Conservation (phyloP, 2,329 filamentous ascomycete genomes). For the Scytalidium sp. region DNA sequence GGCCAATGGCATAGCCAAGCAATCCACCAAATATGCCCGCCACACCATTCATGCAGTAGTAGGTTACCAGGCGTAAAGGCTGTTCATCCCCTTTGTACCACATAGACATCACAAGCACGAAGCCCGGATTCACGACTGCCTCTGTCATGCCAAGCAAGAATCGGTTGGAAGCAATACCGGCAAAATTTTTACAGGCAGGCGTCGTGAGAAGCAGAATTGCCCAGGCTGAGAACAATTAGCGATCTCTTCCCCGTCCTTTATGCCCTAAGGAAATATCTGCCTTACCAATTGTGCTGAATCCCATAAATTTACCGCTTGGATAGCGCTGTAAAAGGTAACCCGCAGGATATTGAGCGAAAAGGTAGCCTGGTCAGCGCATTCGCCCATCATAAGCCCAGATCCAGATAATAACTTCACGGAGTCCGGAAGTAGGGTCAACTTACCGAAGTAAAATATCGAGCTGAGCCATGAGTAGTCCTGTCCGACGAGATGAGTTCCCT, state of each 20-base stretch:
- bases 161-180: constrained; percentile 24
- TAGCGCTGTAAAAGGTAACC: constrained; percentile 22
- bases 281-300: constrained; percentile 33
- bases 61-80: constrained; percentile 32
- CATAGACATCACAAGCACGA: constrained; percentile 35
- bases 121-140: constrained; percentile 31
- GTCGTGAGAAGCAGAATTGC: constrained; percentile 28
- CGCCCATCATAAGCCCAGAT: not conserved
- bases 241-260: constrained; percentile 10
- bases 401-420: too few species aligned
- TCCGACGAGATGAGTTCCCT: constrained; percentile 42
- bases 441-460: constrained; percentile 8
- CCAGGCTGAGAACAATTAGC: constrained; percentile 24
- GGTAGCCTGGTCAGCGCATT: constrained; percentile 6
- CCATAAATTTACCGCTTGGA: constrained; percentile 46
- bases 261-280: constrained; percentile 6
- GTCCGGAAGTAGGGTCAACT: constrained; percentile 10
- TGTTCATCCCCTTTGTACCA: constrained; percentile 38
- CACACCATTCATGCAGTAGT: constrained; percentile 36
- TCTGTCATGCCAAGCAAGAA: constrained; percentile 32
- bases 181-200: constrained; percentile 27
- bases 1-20: constrained; percentile 30
- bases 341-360: constrained; percentile 13
- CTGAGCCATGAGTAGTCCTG: constrained; percentile 48
- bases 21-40: constrained; percentile 31